Conservation (phyloP, 2,329 filamentous ascomycete species). For the Graphilbum fragrans region DNA sequence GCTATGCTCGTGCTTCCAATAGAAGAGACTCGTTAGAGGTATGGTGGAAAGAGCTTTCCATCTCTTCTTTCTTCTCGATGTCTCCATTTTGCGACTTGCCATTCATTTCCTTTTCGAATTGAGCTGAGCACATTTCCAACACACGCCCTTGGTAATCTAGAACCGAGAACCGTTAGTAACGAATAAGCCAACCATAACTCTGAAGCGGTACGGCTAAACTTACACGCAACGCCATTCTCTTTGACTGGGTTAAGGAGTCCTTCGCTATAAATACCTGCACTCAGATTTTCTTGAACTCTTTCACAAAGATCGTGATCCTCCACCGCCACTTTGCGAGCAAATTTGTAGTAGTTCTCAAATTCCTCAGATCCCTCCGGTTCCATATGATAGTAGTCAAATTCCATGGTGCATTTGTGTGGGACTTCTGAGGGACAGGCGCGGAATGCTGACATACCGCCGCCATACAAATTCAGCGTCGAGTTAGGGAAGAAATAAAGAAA, state of each 20-base stretch:
- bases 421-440: background rate
- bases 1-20: too few species aligned
- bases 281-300: conserved; percentile 1
- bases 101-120: background rate
- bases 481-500: conserved; percentile 6
- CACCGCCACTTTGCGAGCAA: conserved; percentile 4
- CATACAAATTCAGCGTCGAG: conserved; percentile 4
- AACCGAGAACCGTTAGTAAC: background rate
- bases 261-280: conserved; percentile 1
- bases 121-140: conserved; percentile 2
- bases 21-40: too few species aligned
- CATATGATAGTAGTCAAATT: conserved; percentile 5
- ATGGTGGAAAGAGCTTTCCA: too few species aligned
- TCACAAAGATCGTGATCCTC: conserved; percentile 6
- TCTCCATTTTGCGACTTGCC: too few species aligned
- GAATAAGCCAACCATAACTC: background rate
- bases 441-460: conserved; percentile 5
- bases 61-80: too few species aligned
- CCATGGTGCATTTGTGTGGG: background rate
- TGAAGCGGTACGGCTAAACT: background rate
- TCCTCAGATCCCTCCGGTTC: background rate
- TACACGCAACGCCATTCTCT: conserved; percentile 3
- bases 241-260: conserved; percentile 3
- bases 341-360: conserved; percentile 1
- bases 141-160: conserved; percentile 4